Conservation (phyloP, 805 yeast genomes). For the Suhomyces pyralidae region DNA sequence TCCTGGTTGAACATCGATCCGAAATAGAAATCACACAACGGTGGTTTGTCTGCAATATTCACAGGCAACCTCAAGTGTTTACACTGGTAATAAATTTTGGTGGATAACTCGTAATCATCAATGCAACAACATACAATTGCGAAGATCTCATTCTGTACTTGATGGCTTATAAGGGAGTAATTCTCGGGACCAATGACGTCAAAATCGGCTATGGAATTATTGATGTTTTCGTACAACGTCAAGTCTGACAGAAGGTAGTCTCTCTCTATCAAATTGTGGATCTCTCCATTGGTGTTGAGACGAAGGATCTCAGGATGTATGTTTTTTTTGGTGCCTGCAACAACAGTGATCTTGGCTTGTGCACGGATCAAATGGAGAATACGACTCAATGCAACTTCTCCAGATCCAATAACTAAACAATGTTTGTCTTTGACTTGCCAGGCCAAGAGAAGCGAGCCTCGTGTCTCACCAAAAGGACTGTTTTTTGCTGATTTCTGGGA, state of each 20-base stretch:
- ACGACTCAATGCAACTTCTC: conserved; percentile 72
- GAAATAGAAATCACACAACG: conserved; percentile 81
- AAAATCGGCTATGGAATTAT: conserved; percentile 14
- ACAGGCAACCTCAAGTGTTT: conserved; percentile 52
- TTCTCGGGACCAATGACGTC: conserved; percentile 18
- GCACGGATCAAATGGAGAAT: conserved; percentile 66
- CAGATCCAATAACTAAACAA: conserved; percentile 74
- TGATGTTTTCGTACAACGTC: conserved; percentile 42
- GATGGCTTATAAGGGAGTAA: conserved; percentile 29
- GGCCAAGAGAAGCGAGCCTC: conserved; percentile 63
- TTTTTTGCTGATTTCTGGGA: not conserved
- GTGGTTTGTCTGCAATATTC: conserved; percentile 82
- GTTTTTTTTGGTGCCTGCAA: conserved; percentile 38
- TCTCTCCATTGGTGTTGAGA: conserved; percentile 34
- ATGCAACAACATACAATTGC: conserved; percentile 72
- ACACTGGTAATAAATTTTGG: conserved; percentile 52
- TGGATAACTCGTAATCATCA: conserved; percentile 62
- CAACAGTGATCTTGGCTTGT: conserved; percentile 65
- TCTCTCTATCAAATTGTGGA: conserved; percentile 42
- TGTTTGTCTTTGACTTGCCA: conserved; percentile 68
- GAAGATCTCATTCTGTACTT: conserved; percentile 42
- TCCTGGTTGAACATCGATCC: conserved; percentile 76
- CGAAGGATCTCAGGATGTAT: conserved; percentile 28
- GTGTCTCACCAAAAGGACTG: conserved; percentile 4
- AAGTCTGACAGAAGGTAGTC: conserved; percentile 49